Conservation (phyloP, 2,329 filamentous ascomycete species). For the Neofusicoccum parvum region DNA sequence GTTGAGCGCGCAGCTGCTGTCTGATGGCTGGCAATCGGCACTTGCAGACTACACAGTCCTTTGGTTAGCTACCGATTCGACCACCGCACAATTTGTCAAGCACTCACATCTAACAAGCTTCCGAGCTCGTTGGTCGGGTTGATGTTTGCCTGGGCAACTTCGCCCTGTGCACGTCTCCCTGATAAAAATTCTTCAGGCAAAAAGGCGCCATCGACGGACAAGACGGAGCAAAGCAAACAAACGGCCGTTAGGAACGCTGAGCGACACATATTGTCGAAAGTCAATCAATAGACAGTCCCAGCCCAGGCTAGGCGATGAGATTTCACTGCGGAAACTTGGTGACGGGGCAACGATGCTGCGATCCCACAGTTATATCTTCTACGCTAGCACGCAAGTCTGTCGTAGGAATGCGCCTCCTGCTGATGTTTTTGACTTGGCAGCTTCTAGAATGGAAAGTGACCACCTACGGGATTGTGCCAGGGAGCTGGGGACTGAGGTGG, state of each 20-base stretch:
- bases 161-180: not conserved
- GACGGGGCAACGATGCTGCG: conserved; percentile 1
- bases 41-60: too few relatives aligned
- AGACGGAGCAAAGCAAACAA: not conserved
- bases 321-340: conserved; percentile 20
- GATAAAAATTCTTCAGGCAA: not conserved
- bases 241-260: not conserved
- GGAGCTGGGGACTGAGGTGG: not conserved
- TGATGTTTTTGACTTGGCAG: not conserved
- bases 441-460: not conserved
- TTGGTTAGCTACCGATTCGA: too few relatives aligned
- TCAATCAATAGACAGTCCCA: not conserved
- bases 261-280: not conserved
- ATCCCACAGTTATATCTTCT: conserved; percentile 4
- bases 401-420: not conserved
- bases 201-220: not conserved
- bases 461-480: not conserved
- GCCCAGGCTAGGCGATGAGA: not conserved
- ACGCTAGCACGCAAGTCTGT: not conserved
- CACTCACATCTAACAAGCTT: not conserved
- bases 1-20: not conserved
- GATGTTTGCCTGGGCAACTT: not conserved
- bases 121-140: not conserved
- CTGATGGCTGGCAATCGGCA: not conserved
- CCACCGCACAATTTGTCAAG: not conserved